Base-by-base conservation (phyloP, 2,329 filamentous ascomycete species). In the Drechslera avenae region DNA sequence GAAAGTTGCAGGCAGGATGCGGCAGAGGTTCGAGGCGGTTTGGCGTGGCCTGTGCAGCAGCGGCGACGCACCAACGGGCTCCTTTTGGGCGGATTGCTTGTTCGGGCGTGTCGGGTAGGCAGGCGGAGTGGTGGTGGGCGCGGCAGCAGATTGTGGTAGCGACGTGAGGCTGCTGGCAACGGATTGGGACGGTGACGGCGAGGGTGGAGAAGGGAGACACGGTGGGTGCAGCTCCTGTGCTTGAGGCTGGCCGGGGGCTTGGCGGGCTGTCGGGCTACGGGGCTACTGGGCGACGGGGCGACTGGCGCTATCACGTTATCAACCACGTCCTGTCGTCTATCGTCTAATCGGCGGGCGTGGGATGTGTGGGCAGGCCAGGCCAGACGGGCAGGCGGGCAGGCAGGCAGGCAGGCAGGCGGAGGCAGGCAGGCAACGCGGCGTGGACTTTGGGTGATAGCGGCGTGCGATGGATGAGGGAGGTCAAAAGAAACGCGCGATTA, bases 401-500 rank as follows among this genome's bases (percentile, higher is more conserved):
- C n/a, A n/a, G n/a, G n/a, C n/a, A n/a, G n/a, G n/a, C n/a, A n/a
- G n/a, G n/a, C n/a, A n/a, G n/a, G 18, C 21, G 35, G 35, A 9
- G 10, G 32, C 18, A 19, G 18, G 35, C 35, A 14, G n/a, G n/a
- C n/a, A n/a, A n/a, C n/a, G 36, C n/a, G 63, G 56, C 52, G 55
- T 47, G 49, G 42, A 35, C 39, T 48, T 50, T 39, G 33, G 48
- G 31, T 21, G 40, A 48, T 45, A 19, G 32, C 35, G 53, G 35
- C 47, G 48, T 46, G 26, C 9, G 56, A 50, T 50, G 56, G 47
- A 50, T 33, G 52, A 54, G 50, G 49, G 53, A 58, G 60, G 56
- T 59, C 57, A 64, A 57, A 57, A 57, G 57, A 56, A 60, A 60
- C 48, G 54, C 50, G 56, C 61, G 59, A 56, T 60, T 53, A 54